Conservation (phyloP, 805 yeast genomes). For the Candida railenensis region DNA sequence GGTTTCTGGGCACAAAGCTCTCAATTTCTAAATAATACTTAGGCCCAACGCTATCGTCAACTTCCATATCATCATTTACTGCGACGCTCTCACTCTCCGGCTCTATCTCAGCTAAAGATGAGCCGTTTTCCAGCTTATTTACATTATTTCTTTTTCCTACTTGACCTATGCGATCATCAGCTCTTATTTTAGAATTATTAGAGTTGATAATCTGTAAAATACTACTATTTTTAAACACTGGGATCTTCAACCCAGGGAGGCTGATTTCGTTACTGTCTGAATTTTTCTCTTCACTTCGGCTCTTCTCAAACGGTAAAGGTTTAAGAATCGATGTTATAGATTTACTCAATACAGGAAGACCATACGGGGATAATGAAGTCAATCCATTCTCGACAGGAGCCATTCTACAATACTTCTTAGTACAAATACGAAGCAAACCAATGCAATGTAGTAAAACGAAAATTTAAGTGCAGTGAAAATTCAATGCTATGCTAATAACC, state of each 20-base stretch:
- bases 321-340: background rate
- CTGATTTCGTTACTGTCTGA: background rate
- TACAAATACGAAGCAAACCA: background rate
- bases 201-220: background rate
- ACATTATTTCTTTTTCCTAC: background rate
- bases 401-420: background rate
- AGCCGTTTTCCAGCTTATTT: background rate
- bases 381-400: background rate
- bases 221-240: background rate
- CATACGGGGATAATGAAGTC: conserved; percentile 1
- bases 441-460: background rate
- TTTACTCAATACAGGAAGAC: background rate
- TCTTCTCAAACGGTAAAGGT: conserved; percentile 1
- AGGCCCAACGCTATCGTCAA: conserved; percentile 13
- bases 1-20: conserved; percentile 27
- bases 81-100: background rate
- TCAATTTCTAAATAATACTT: conserved; percentile 23
- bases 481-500: background rate
- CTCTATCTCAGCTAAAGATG: background rate
- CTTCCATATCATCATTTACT: background rate
- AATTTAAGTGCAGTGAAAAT: background rate
- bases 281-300: background rate
- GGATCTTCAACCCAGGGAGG: background rate
- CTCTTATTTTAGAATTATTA: background rate
- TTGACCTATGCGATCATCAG: background rate